These are phyloP conservation scores for Scleroderma bovista DNA, from an alignment of 768 basidiomycete species.

Conservation along the genomic window DNA sequence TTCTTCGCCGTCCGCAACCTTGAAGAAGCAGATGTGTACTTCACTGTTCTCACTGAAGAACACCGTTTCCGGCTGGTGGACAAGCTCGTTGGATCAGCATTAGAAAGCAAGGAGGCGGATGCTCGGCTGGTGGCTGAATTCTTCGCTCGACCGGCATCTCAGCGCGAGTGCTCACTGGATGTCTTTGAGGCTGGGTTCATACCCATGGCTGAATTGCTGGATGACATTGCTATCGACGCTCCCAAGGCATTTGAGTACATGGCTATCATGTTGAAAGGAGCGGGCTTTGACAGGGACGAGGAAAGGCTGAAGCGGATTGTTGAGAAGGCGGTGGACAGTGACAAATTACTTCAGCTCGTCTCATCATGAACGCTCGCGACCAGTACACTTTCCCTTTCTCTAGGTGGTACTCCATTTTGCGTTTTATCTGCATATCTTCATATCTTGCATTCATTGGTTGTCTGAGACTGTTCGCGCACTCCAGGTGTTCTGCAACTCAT, in stretches of 20 bases:
- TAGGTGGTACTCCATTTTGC: conserved; percentile 10
- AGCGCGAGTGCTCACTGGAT: conserved; percentile 51
- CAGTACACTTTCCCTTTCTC: conserved; percentile 9
- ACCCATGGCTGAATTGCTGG: conserved; percentile 67
- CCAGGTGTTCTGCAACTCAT: conserved; percentile 21
- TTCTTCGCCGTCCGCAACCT: conserved; percentile 81
- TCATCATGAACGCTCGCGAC: conserved; percentile 29
- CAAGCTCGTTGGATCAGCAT: conserved; percentile 63
- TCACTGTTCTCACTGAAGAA: conserved; percentile 61
- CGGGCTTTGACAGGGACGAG: conserved; percentile 53
- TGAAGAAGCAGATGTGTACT: conserved; percentile 85
- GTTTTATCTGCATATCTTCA: background rate
- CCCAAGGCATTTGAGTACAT: conserved; percentile 79
- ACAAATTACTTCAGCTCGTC: conserved; percentile 54
- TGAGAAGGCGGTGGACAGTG: conserved; percentile 54
- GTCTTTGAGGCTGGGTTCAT: conserved; percentile 73
- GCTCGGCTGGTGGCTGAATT: conserved; percentile 73
- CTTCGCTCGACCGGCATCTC: conserved; percentile 57
- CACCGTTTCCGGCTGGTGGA: conserved; percentile 66
- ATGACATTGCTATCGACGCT: conserved; percentile 86
- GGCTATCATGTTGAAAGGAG: conserved; percentile 68
- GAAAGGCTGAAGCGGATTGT: conserved; percentile 52
- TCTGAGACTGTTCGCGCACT: conserved; percentile 14
- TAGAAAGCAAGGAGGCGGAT: conserved; percentile 80
- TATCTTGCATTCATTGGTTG: conserved; percentile 18